Evolutionary conservation across 2,329 filamentous ascomycete species (phyloP), one percentile per base, ranked within the genome.

Genomic region (Colletotrichum higginsianum): DNA sequence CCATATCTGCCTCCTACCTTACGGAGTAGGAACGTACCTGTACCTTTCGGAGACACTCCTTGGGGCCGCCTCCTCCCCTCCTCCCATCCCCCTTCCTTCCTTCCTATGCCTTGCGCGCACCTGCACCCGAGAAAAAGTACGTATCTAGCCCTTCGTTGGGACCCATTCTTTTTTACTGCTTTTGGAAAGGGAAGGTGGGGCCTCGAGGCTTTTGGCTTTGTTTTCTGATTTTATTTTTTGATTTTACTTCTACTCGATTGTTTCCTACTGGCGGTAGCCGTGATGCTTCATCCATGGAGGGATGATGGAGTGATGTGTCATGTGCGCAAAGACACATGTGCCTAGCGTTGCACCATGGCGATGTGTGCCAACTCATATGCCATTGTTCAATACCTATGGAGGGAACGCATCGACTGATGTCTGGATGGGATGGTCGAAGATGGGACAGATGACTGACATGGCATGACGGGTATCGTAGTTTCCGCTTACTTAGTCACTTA

Each of bases 381-480:
- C 21, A 42, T 61, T 53, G 38, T 60, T 38, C 21, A 68, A 23
- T 30, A 38, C 9, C 35, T 11, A 11, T 38, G 35, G 47, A 44
- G 56, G 35, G 68, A 67, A 53, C 58, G 53, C 46, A 47, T 63
- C 61, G 66, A 62, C 30, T 30, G 60, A 63, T 49, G 38, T 44
- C 35, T 44, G 58, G 46, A 72, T 69, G 52, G 60, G 69, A 72
- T 42, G 69, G 55, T 49, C 53, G 18, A 49, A 72, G 69, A 72
- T 72, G 69, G 69, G 69, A 72, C 69, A 69, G 52, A 60, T 44
- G 55, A 12, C 35, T 38, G 35, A 38, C 35, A 38, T 38, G 35
- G 35, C 35, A 38, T 38, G 35, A 38, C 35, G 35, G 35, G 9
- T 38, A 35, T 8, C 26, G 30, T 38, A 38, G 35, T 11, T 38